Base-by-base conservation (phyloP, 345 rosid genomes). In the Murraya paniculata region DNA sequence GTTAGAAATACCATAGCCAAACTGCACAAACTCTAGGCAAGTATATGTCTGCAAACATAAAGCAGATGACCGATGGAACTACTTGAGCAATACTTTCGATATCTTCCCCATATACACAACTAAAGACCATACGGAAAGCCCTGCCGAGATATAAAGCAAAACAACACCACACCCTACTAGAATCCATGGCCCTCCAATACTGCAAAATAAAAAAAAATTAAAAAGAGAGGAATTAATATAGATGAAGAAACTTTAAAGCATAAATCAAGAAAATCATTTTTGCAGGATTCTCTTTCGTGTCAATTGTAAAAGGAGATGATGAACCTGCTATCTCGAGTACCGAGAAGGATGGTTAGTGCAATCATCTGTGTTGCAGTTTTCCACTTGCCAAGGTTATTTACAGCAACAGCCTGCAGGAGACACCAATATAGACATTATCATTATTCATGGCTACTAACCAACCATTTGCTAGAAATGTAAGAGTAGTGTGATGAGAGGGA, bases 301-400 rank as follows among this genome's bases (percentile, higher is more conserved):
- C 7, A 38, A 55, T 16, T 2, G 18, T 65, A 45, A 22, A 78
- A 73, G 64, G 19, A 48, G 56, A 22, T 21, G n/a, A 68, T 48
- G 13, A 56, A 92, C 97, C 93, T 90, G 91, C 87, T 88, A 79
- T 94, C 97, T 82, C 94, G 88, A 74, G 92, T 90, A 61, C 95
- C 97, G 73, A 96, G 86, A 53, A 96, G 94, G 86, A 96, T 90
- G 77, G 92, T 94, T 72, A 96, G 78, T 3, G 99, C 98, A 81
- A 77, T 86, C 99, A 96, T 96, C 88, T 96, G 99, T 39, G 97
- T 85, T 24, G 99, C 99, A 16, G 99, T 96, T 91, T 96, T 96
- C 99, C 98, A 94, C 83, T 96, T 96, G 55, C 99, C 99, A 87
- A 96, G 84, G 79, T 88, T 96, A 89, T 91, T 96, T 78, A 96